phyloP scores from a whole-genome alignment of 768 basidiomycete species.

The Tricholoma saponaceum region DNA sequence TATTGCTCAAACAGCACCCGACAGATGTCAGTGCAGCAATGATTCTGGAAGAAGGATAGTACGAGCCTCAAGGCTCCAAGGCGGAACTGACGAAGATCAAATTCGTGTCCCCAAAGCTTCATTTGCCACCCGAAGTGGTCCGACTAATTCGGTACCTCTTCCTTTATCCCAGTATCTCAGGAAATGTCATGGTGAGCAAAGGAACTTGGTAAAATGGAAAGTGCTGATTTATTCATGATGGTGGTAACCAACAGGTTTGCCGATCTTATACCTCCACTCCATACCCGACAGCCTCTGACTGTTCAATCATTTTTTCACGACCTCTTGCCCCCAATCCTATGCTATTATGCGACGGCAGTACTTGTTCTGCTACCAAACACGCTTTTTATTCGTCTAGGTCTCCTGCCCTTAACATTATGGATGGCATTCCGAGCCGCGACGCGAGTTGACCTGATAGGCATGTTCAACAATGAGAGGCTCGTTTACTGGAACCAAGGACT shows the following conservation, averaged over 20 bases:
- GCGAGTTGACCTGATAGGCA: constrained; percentile 36
- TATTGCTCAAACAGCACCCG: no score
- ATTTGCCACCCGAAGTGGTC: not conserved
- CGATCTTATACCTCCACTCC: constrained; percentile 24
- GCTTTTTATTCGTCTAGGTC: constrained; percentile 34
- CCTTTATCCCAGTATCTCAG: not conserved
- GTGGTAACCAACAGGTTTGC: constrained; percentile 14
- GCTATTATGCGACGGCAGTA: constrained; percentile 49
- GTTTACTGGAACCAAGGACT: constrained; percentile 41
- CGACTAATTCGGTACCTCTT: not conserved
- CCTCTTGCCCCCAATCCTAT: constrained; percentile 37
- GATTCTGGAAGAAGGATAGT: not conserved
- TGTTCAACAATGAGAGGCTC: constrained; percentile 28
- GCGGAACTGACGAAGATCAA: not conserved
- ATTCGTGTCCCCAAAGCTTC: not conserved
- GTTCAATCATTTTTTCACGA: constrained; percentile 28
- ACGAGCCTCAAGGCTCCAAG: not conserved
- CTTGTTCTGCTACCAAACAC: constrained; percentile 48
- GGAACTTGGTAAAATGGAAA: not conserved
- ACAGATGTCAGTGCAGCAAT: no score
- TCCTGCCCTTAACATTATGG: constrained; percentile 48
- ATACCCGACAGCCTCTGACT: constrained; percentile 32
- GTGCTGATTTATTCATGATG: not conserved
- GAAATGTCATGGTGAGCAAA: constrained; percentile 14
- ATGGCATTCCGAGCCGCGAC: constrained; percentile 38